phyloP scores from a whole-genome alignment of 306 rosid species.

The Cucumis hystrix region DNA sequence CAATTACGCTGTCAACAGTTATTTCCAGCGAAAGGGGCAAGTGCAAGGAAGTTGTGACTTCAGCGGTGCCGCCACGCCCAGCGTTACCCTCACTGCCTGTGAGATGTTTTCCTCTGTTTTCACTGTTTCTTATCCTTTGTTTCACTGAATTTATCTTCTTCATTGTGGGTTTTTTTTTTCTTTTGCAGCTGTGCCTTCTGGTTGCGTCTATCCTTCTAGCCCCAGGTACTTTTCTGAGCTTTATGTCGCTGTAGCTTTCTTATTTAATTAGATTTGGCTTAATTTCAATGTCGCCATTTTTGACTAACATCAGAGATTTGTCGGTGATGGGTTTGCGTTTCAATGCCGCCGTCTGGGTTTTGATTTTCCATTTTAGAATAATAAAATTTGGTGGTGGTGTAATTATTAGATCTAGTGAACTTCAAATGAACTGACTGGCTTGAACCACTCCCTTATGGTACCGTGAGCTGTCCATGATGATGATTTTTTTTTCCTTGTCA shows the following conservation, averaged over 20 bases:
- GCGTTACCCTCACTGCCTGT: conserved; percentile 42
- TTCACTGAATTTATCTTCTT: neutral
- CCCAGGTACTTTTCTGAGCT: conserved; percentile 32
- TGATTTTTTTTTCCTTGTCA: neutral
- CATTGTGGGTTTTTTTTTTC: neutral
- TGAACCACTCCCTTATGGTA: neutral
- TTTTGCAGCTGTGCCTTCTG: conserved; percentile 41
- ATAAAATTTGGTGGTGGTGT: neutral
- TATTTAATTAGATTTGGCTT: neutral
- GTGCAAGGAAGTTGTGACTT: conserved; percentile 66
- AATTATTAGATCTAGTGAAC: neutral
- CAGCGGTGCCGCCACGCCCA: conserved; percentile 34
- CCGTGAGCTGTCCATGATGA: conserved; percentile 1
- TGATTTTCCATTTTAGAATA: neutral
- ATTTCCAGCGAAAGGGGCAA: conserved; percentile 66
- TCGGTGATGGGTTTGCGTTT: neutral
- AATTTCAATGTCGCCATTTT: neutral
- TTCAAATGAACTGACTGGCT: neutral
- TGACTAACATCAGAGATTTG: neutral
- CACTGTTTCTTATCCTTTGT: neutral
- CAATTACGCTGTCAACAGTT: conserved; percentile 78
- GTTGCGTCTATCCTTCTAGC: conserved; percentile 66
- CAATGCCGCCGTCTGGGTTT: neutral
- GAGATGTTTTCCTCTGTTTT: neutral
- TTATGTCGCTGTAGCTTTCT: neutral